Conservation (phyloP, 2,329 filamentous ascomycete species). For the Diaporthe eres region DNA sequence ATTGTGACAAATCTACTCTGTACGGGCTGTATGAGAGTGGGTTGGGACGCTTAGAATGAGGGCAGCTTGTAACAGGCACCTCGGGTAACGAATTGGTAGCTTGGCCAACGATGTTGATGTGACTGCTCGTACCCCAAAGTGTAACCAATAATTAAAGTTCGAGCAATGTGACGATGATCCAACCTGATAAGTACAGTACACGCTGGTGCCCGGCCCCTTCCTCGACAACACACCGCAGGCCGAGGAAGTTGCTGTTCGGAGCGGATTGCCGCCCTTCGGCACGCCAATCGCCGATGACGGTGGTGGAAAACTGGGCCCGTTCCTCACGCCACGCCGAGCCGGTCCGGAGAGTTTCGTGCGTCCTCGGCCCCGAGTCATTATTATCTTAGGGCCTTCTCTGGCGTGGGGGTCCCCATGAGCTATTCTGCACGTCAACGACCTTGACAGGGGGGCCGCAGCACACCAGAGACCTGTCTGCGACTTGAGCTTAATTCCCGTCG, state of each 20-base stretch:
- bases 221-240: background rate
- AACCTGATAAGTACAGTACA: background rate
- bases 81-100: background rate
- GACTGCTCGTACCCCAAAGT: constrained; percentile 7
- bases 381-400: background rate
- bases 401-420: constrained; percentile 22
- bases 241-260: background rate
- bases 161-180: constrained; percentile 3
- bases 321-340: constrained; percentile 69
- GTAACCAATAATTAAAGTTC: background rate
- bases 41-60: background rate
- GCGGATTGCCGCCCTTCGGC: constrained; percentile 15
- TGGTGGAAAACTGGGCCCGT: constrained; percentile 50
- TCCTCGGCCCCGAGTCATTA: constrained; percentile 38
- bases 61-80: background rate
- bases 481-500: background rate
- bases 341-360: constrained; percentile 55
- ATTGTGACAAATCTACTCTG: constrained; percentile 2
- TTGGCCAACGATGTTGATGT: background rate
- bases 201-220: background rate
- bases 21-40: too few species aligned
- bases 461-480: background rate
- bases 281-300: constrained; percentile 33
- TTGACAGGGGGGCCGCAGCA: background rate
- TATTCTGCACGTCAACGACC: constrained; percentile 31